Evolutionary conservation across 1,284 basidiomycete genomes (phyloP).

Genomic region (Cystobasidiaceae sp.): DNA sequence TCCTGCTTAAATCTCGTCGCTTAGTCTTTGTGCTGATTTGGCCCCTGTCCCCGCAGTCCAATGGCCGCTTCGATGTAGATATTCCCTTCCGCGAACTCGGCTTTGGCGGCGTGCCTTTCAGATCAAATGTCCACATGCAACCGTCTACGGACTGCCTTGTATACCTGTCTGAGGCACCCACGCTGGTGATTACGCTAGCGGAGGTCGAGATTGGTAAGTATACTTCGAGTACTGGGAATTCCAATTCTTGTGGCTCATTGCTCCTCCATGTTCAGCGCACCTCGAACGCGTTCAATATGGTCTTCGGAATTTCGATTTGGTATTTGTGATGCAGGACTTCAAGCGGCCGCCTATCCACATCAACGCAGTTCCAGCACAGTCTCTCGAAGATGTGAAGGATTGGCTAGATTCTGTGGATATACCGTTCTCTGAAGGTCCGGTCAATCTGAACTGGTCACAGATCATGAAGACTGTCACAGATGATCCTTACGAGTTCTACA

Average conservation of each 20-base stretch:
- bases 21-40: background rate
- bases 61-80: constrained; percentile 85
- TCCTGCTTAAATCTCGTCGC: constrained; percentile 7
- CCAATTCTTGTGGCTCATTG: background rate
- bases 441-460: constrained; percentile 95
- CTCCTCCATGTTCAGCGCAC: constrained; percentile 58
- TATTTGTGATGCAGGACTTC: constrained; percentile 95
- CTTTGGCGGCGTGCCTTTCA: constrained; percentile 94
- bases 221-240: background rate
- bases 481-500: constrained; percentile 92
- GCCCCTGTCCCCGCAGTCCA: constrained; percentile 32
- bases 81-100: constrained; percentile 96
- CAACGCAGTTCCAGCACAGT: constrained; percentile 85
- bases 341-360: constrained; percentile 85
- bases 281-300: constrained; percentile 96
- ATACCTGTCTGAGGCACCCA: constrained; percentile 90
- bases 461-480: constrained; percentile 77
- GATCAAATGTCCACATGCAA: constrained; percentile 87
- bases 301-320: constrained; percentile 94
- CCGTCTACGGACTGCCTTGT: constrained; percentile 97
- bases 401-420: constrained; percentile 99
- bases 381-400: constrained; percentile 92
- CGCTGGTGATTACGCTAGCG: constrained; percentile 87
- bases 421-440: constrained; percentile 88
- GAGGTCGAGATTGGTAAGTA: constrained; percentile 73